Conservation (phyloP, 371 early-diverging fungal genomes). For the Mortierella sp. region DNA sequence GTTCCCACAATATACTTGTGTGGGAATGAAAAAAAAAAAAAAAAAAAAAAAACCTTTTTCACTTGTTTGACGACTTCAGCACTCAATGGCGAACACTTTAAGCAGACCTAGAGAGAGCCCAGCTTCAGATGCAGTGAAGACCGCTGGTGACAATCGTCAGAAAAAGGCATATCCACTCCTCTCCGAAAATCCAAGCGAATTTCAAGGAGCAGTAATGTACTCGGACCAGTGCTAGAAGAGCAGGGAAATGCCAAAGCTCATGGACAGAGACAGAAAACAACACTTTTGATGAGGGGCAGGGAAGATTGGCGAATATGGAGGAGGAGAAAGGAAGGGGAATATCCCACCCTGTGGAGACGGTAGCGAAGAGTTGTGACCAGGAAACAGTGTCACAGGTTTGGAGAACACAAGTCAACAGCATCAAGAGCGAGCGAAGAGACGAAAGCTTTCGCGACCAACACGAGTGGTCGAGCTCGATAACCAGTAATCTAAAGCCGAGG, state of each 20-base stretch:
- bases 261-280: background rate
- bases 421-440: background rate
- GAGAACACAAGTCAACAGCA: background rate
- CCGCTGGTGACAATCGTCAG: background rate
- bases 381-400: background rate
- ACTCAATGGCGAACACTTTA: background rate
- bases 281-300: background rate
- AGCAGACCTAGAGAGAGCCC: background rate
- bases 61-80: too few species aligned
- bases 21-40: too few species aligned
- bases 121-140: background rate
- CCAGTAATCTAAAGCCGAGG: constrained; percentile 24
- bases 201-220: background rate
- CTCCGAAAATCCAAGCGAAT: background rate
- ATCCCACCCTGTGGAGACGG: background rate
- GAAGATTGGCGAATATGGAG: background rate
- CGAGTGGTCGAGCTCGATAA: constrained; percentile 3
- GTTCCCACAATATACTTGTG: too few species aligned
- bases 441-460: constrained; percentile 20
- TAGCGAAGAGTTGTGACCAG: background rate
- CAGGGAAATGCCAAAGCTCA: background rate
- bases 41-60: too few species aligned
- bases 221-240: background rate
- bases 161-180: background rate
- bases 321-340: background rate